Percentiles rank a stretch among this genome's conserved stretches.
Conservation (phyloP, 2,329 filamentous ascomycete genomes). For the Fusarium musae region DNA sequence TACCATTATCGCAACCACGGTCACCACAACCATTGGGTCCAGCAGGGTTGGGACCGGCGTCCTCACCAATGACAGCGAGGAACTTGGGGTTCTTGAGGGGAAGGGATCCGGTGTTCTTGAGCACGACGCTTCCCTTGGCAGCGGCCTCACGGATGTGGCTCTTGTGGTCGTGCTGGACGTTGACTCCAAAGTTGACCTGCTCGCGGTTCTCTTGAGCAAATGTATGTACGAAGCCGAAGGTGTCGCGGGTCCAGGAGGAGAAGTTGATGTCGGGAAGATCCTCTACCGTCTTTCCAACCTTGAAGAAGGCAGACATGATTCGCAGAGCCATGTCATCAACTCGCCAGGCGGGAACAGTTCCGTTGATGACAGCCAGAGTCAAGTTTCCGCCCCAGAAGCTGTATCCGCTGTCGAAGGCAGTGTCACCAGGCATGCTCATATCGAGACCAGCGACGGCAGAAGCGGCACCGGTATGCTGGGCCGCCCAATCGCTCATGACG, state of each 20-base stretch:
- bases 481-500: slow-evolving; percentile 83
- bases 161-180: slow-evolving; percentile 83
- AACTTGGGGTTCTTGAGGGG: slow-evolving; percentile 84
- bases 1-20: slow-evolving; percentile 69
- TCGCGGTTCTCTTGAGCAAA: slow-evolving; percentile 70
- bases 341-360: slow-evolving; percentile 86
- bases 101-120: slow-evolving; percentile 84
- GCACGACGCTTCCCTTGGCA: slow-evolving; percentile 83
- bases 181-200: slow-evolving; percentile 82
- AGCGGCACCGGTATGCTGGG: slow-evolving; percentile 75
- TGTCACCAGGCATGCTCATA: slow-evolving; percentile 91
- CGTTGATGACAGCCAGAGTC: slow-evolving; percentile 88
- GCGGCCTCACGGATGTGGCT: slow-evolving; percentile 79
- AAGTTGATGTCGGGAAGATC: slow-evolving; percentile 76
- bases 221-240: slow-evolving; percentile 75
- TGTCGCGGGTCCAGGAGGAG: slow-evolving; percentile 85
- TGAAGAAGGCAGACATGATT: slow-evolving; percentile 78
- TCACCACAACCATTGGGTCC: slow-evolving; percentile 85
- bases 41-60: slow-evolving; percentile 78
- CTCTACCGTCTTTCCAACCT: slow-evolving; percentile 66
- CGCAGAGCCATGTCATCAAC: slow-evolving; percentile 93
- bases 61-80: slow-evolving; percentile 82
- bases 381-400: slow-evolving; percentile 89
- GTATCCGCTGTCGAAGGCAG: slow-evolving; percentile 75
- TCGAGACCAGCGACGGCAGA: slow-evolving; percentile 79